Evolutionary conservation across 495 filamentous ascomycete genomes (phyloP).

Genomic region (Lasiosphaeria miniovina): DNA sequence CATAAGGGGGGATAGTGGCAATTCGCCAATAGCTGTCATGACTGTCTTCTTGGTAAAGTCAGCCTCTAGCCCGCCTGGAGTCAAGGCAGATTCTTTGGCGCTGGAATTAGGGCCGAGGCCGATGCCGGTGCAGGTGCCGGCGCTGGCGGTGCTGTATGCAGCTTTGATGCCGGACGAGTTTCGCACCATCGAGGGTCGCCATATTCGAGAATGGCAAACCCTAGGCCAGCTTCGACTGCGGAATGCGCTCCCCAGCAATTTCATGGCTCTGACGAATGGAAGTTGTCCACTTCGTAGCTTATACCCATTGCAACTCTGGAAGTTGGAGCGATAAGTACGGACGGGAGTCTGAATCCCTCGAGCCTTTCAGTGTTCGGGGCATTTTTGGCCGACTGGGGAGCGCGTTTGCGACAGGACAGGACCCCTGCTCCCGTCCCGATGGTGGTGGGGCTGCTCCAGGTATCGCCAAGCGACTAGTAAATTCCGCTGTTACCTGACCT

Average conservation of each 20-base stretch:
- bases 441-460: too few relatives aligned
- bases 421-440: too few relatives aligned
- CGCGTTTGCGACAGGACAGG: too few relatives aligned
- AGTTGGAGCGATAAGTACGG: too few relatives aligned
- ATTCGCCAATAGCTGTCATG: conserved; percentile 33
- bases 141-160: conserved; percentile 1
- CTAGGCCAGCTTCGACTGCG: background rate
- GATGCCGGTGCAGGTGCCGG: background rate
- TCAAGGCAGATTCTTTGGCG: too few relatives aligned
- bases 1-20: conserved; percentile 53
- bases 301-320: too few relatives aligned
- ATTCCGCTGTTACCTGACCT: too few relatives aligned
- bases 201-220: background rate
- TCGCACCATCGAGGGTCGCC: background rate
- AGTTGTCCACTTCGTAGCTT: background rate
- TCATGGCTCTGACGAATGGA: background rate
- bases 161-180: background rate
- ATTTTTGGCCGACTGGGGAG: background rate
- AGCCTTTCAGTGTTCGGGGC: background rate
- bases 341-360: too few relatives aligned
- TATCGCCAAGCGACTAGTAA: too few relatives aligned
- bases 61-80: conserved; percentile 17
- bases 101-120: background rate
- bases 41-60: conserved; percentile 35
- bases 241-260: background rate